These are phyloP conservation scores for Lantana camara DNA, from an alignment of 257 asterid genomes.

Conservation along the genomic window DNA sequence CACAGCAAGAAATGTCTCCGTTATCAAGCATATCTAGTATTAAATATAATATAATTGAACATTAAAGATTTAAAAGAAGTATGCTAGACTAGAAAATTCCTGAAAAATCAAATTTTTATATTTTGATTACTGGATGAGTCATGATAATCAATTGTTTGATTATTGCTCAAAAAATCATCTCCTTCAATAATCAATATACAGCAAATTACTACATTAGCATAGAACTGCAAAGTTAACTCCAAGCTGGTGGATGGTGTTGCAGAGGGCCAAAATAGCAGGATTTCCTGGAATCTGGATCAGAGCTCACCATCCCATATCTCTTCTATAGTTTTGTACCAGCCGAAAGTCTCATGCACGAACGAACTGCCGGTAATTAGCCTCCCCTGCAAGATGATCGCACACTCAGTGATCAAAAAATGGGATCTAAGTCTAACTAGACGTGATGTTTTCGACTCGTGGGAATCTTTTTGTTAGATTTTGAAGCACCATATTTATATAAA, in stretches of 20 bases:
- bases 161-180: neutral
- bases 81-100: no score
- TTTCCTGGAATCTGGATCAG: conserved; percentile 23
- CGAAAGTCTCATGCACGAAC: conserved; percentile 51
- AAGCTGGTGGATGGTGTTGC: neutral
- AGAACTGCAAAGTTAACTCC: neutral
- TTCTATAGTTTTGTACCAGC: conserved; percentile 59
- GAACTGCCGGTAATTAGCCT: conserved; percentile 48
- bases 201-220: neutral
- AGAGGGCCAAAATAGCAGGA: neutral
- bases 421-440: neutral
- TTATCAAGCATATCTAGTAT: no score
- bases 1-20: no score
- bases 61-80: no score
- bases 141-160: neutral
- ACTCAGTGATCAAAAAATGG: conserved; percentile 18
- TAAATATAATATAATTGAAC: no score
- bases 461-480: conserved; percentile 8
- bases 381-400: conserved; percentile 42
- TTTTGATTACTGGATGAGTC: neutral
- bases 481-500: neutral
- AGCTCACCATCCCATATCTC: conserved; percentile 84
- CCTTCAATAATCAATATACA: neutral
- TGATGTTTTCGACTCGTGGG: neutral
- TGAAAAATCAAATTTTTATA: no score